Evolutionary conservation across 176 grass and related monocot genomes (phyloP).

Genomic region (bread wheat (Triticum aestivum)): DNA sequence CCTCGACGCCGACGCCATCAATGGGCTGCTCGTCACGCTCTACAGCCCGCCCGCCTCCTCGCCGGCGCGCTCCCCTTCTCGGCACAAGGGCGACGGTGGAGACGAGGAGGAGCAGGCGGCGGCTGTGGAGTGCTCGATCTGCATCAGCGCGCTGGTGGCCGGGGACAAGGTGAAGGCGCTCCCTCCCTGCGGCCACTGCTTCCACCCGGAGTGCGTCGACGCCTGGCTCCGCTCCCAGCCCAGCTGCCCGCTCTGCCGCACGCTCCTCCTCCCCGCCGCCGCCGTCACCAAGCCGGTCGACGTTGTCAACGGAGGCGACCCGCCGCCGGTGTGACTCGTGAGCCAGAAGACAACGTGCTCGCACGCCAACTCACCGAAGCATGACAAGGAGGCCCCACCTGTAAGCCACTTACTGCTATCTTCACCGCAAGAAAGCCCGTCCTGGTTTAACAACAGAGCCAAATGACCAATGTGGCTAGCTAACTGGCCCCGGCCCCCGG

Average conservation of each 20-base stretch:
- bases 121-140: conserved; percentile 69
- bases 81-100: not conserved
- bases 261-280: conserved; percentile 22
- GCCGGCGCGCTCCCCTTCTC: too few species aligned
- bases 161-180: conserved; percentile 80
- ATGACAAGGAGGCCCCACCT: not conserved
- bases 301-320: conserved; percentile 13
- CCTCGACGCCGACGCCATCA: conserved; percentile 48
- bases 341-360: not conserved
- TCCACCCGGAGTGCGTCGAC: conserved; percentile 90
- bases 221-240: conserved; percentile 60
- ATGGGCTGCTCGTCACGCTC: conserved; percentile 40
- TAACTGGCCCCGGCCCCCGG: not conserved
- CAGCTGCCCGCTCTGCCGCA: conserved; percentile 78
- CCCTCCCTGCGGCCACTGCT: conserved; percentile 65
- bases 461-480: not conserved
- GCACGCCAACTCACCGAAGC: not conserved
- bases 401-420: not conserved
- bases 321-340: conserved; percentile 36
- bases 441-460: not conserved
- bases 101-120: not conserved
- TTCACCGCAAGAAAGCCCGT: not conserved
- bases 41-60: not conserved
- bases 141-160: conserved; percentile 54
- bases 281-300: not conserved